Percentiles rank a stretch among this genome's conserved stretches.
Evolutionary conservation across 305 asterid genomes (phyloP).

Genomic region (Solanum chacoense): DNA sequence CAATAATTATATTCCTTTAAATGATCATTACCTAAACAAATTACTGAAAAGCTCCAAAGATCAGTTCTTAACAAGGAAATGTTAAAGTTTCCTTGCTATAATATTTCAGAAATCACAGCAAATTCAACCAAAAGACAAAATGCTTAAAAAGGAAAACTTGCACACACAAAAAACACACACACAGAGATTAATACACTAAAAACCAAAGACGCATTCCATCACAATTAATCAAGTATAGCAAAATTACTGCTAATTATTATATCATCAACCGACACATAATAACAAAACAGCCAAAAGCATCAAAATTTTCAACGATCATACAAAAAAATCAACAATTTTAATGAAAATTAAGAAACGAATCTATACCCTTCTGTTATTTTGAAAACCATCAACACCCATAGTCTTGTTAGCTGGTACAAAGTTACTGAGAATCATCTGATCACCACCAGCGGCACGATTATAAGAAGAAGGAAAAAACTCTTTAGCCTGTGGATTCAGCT

Average conservation of each 20-base stretch:
- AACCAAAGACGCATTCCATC: neutral
- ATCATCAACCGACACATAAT: neutral
- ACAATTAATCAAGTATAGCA: neutral
- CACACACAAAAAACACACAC: neutral
- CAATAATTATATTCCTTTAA: neutral
- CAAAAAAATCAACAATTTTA: neutral
- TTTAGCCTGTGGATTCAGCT: slow-evolving; percentile 82
- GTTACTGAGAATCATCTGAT: slow-evolving; percentile 43
- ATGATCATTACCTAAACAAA: neutral
- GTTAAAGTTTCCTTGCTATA: neutral
- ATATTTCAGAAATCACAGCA: neutral
- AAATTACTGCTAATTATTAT: neutral
- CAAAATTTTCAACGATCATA: neutral
- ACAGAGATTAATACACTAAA: neutral
- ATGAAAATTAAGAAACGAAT: neutral
- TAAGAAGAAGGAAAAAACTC: slow-evolving; percentile 86
- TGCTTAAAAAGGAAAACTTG: neutral
- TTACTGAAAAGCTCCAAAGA: neutral
- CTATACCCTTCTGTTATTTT: slow-evolving; percentile 63
- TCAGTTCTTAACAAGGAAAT: neutral
- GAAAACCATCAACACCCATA: slow-evolving; percentile 44
- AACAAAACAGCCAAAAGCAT: neutral
- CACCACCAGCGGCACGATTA: slow-evolving; percentile 9
- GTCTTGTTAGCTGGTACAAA: slow-evolving; percentile 32
- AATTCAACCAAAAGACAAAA: neutral